Base-by-base conservation (phyloP, 306 rosid genomes). In the Arachis stenosperma region DNA sequence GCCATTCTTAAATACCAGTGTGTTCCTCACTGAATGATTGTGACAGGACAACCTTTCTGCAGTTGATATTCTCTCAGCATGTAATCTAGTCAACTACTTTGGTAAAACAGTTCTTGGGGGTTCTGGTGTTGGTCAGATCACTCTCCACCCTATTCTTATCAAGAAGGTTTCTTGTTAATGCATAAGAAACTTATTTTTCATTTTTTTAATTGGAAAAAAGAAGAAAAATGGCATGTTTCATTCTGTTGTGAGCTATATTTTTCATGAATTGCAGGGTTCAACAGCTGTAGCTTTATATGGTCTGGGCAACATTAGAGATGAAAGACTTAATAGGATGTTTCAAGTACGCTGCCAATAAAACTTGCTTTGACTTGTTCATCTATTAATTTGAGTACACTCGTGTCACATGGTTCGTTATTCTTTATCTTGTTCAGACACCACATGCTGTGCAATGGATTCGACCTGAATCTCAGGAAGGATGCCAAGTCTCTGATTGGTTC, bases 401-500 rank as follows among this genome's bases (percentile, higher is more conserved):
- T 15, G 37, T 33, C 4, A 65, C 74, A 37, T 69, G 75, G 65
- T 36, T 30, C 69, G 56, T 36, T 68, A 39, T 52, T 61, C 66
- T 71, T 50, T 81, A 80, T 66, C 66, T 63, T 71, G 78, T 77
- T 77, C 92, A 94, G 98, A 94, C 98, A 42, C 98, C 98, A 42
- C 98, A 94, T 85, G 98, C 98, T 74, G 95, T 84, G 47, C 98
- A 91, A 75, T 94, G 97, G 97, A 91, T 91, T 90, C 88, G 98
- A 65, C 96, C 98, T 76, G 98, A 94, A 85, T 76, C 89, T 71
- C 96, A 88, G 77, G 98, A 94, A 78, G 95, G 85, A 40, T 86
- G 92, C 75, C 87, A 86, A 80, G 89, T 84, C 59, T 84, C 98
- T 67, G 96, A 94, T 73, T 94, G 98, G 97, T 94, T 94, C 86